Percentiles rank a stretch among this genome's conserved stretches.
phyloP scores from a whole-genome alignment of 2,329 filamentous ascomycete species.

The Davidsoniella neocaledoniae region DNA sequence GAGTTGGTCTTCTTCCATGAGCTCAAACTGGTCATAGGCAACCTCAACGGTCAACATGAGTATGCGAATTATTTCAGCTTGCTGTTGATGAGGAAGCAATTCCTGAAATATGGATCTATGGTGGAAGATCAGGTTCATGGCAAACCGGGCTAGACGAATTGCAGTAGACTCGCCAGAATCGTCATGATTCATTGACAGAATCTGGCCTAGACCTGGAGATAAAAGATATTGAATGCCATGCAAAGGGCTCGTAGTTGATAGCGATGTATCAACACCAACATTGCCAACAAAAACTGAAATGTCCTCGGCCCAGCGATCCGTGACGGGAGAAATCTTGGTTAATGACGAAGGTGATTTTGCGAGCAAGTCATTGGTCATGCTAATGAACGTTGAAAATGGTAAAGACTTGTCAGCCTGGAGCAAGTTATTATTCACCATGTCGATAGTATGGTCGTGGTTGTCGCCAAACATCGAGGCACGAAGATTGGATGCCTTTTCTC shows the following conservation, averaged over 20 bases:
- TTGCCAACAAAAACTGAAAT: constrained; percentile 27
- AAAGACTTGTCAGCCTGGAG: too few relatives aligned
- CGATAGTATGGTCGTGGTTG: too few relatives aligned
- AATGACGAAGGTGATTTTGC: constrained; percentile 15
- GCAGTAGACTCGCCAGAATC: constrained; percentile 53
- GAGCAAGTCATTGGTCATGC: too few relatives aligned
- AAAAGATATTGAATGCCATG: constrained; percentile 54
- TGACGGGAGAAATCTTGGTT: constrained; percentile 44
- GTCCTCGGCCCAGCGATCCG: constrained; percentile 46
- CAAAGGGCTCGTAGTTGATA: constrained; percentile 59
- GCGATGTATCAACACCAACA: constrained; percentile 44
- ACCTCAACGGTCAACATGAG: background rate
- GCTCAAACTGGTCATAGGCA: background rate
- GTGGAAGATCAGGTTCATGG: background rate
- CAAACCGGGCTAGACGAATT: constrained; percentile 53
- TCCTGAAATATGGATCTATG: too few relatives aligned
- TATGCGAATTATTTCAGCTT: background rate
- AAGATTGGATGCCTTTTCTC: too few relatives aligned
- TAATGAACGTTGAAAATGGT: too few relatives aligned
- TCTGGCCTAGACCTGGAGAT: constrained; percentile 47
- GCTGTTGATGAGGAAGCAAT: too few relatives aligned
- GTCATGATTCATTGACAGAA: constrained; percentile 48
- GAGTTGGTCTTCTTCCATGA: constrained; percentile 3
- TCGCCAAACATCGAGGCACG: too few relatives aligned
- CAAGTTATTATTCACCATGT: too few relatives aligned